Percentiles rank a stretch among this genome's conserved stretches.
Conservation (phyloP, 805 yeast species). For the Yarrowia divulgata region DNA sequence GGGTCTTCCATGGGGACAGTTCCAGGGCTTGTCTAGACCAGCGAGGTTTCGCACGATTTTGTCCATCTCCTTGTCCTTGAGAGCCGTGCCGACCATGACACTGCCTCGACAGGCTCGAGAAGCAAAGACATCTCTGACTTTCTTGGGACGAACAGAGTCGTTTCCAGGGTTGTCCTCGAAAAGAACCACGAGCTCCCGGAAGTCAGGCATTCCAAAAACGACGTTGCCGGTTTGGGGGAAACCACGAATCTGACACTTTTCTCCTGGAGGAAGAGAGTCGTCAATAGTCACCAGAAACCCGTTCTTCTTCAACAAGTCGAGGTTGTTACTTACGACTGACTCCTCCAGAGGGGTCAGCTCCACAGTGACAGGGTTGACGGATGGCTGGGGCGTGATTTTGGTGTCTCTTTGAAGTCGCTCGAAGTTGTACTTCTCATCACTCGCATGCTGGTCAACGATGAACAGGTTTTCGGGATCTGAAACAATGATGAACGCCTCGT, state of each 20-base stretch:
- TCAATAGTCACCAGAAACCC: slow-evolving; percentile 73
- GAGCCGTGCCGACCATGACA: slow-evolving; percentile 88
- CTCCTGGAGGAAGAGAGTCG: slow-evolving; percentile 63
- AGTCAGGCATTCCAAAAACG: slow-evolving; percentile 68
- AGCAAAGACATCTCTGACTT: slow-evolving; percentile 84
- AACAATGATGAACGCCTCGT: slow-evolving; percentile 90
- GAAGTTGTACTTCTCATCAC: slow-evolving; percentile 93
- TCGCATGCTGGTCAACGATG: slow-evolving; percentile 96
- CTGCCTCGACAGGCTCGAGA: slow-evolving; percentile 94
- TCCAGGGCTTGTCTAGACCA: slow-evolving; percentile 88
- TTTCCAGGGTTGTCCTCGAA: slow-evolving; percentile 63
- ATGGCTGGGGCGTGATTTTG: slow-evolving; percentile 69
- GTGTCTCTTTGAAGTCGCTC: slow-evolving; percentile 69
- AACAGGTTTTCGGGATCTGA: slow-evolving; percentile 64
- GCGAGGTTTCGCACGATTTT: slow-evolving; percentile 72
- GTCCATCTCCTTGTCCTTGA: slow-evolving; percentile 67
- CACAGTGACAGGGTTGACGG: slow-evolving; percentile 64
- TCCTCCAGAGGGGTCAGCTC: slow-evolving; percentile 83
- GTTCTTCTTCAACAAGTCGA: slow-evolving; percentile 66
- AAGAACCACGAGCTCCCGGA: slow-evolving; percentile 76
- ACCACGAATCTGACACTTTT: slow-evolving; percentile 61
- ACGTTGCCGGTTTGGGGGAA: slow-evolving; percentile 77
- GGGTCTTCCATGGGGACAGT: slow-evolving; percentile 95
- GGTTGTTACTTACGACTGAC: slow-evolving; percentile 67
- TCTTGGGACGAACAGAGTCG: slow-evolving; percentile 65